Conservation (phyloP, 2,329 filamentous ascomycete species). For the Penicillium decumbens region DNA sequence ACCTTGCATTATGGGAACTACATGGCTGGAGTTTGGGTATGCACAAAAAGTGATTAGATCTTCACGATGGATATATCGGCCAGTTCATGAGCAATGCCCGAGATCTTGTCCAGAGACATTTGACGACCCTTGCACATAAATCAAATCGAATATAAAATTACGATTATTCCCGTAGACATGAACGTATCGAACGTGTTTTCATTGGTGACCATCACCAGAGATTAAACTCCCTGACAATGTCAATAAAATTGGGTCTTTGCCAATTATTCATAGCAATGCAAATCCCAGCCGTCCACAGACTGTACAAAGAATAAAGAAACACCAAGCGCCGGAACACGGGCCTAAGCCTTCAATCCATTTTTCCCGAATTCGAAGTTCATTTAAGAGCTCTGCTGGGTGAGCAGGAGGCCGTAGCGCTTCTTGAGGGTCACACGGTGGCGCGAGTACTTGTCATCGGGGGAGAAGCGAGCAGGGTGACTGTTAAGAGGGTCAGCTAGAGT, state of each 20-base stretch:
- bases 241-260: slow-evolving; percentile 10
- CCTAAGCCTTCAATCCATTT: slow-evolving; percentile 26
- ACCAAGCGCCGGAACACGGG: slow-evolving; percentile 38
- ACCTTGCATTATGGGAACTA: slow-evolving; percentile 21
- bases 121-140: slow-evolving; percentile 23
- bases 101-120: slow-evolving; percentile 3
- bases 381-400: slow-evolving; percentile 64
- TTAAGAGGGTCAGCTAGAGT: not conserved
- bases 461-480: slow-evolving; percentile 84
- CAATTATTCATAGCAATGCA: slow-evolving; percentile 22
- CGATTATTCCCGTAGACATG: not conserved
- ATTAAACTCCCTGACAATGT: slow-evolving; percentile 3
- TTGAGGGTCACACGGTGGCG: slow-evolving; percentile 89
- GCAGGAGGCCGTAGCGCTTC: slow-evolving; percentile 81
- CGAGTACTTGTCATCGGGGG: slow-evolving; percentile 97
- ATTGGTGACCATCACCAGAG: slow-evolving; percentile 15
- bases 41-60: slow-evolving; percentile 17
- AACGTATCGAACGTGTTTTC: slow-evolving; percentile 9
- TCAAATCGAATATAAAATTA: slow-evolving; percentile 10
- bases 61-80: slow-evolving; percentile 6
- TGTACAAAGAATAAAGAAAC: slow-evolving; percentile 31
- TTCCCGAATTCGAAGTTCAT: slow-evolving; percentile 15
- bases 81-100: slow-evolving; percentile 17
- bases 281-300: slow-evolving; percentile 26
- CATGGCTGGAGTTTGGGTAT: slow-evolving; percentile 23